Conservation (phyloP, 805 yeast genomes). For the Metschnikowia santaceciliae region DNA sequence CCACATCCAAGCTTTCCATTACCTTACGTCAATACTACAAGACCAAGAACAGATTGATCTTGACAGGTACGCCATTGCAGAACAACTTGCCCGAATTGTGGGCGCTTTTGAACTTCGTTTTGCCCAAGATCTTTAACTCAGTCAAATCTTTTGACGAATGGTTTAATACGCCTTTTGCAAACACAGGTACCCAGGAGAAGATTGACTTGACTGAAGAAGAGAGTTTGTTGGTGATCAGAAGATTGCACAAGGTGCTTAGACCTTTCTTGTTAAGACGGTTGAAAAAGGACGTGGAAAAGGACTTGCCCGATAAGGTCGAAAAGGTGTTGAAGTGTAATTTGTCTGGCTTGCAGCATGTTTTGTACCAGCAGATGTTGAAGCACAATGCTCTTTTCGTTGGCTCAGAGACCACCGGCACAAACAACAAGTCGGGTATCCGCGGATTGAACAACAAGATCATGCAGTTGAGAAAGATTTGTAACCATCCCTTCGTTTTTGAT, state of each 20-base stretch:
- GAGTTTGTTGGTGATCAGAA: constrained; percentile 71
- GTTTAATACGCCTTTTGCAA: constrained; percentile 87
- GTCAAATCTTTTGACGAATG: constrained; percentile 85
- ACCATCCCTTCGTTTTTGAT: constrained; percentile 84
- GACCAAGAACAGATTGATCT: constrained; percentile 71
- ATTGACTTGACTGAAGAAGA: constrained; percentile 84
- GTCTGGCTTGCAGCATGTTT: constrained; percentile 63
- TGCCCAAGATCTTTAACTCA: constrained; percentile 81
- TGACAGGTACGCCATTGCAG: constrained; percentile 87
- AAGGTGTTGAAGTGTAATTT: constrained; percentile 76
- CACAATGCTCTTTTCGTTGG: constrained; percentile 68
- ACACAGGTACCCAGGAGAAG: constrained; percentile 78
- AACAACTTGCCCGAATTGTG: constrained; percentile 81
- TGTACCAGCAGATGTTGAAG: constrained; percentile 76
- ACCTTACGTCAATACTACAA: constrained; percentile 70
- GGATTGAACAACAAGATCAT: constrained; percentile 79
- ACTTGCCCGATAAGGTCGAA: constrained; percentile 79
- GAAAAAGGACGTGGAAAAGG: constrained; percentile 84
- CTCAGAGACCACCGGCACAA: constrained; percentile 50
- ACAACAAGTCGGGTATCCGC: constrained; percentile 56
- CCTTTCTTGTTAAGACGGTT: constrained; percentile 81
- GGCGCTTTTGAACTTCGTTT: constrained; percentile 78
- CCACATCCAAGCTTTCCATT: constrained; percentile 66
- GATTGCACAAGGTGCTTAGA: constrained; percentile 82
- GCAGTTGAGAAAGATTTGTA: constrained; percentile 83